These are phyloP conservation scores for Plasmodium vinckei DNA, from an alignment of 169 alveolate genomes.

Conservation along the genomic window DNA sequence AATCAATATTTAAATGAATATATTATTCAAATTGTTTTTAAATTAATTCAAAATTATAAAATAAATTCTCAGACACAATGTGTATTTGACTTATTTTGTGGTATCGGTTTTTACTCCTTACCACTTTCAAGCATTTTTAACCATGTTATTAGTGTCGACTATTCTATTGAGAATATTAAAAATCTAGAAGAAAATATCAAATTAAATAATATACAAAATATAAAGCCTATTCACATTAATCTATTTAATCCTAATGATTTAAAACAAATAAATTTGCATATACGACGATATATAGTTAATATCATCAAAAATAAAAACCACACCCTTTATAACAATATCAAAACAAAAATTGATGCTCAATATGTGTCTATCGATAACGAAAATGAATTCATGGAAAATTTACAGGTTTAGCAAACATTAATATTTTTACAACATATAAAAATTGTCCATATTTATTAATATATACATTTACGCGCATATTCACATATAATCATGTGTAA, in stretches of 20 bases:
- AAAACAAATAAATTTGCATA: conserved; percentile 68
- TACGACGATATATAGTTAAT: conserved; percentile 71
- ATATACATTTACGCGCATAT: not conserved
- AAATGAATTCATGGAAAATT: conserved; percentile 33
- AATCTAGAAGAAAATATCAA: conserved; percentile 73
- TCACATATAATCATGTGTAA: not conserved
- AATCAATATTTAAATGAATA: conserved; percentile 60
- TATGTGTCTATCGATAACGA: conserved; percentile 24
- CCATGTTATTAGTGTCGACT: conserved; percentile 57
- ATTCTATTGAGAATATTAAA: conserved; percentile 73
- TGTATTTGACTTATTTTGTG: conserved; percentile 69
- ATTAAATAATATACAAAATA: conserved; percentile 56
- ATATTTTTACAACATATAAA: not conserved
- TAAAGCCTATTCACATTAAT: conserved; percentile 34
- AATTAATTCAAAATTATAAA: conserved; percentile 56
- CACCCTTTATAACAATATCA: conserved; percentile 14
- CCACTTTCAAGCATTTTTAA: conserved; percentile 41
- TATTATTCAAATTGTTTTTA: conserved; percentile 59
- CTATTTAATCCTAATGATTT: conserved; percentile 56
- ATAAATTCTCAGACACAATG: conserved; percentile 25
- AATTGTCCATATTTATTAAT: not conserved
- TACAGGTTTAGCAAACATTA: conserved; percentile 43
- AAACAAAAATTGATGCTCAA: conserved; percentile 16
- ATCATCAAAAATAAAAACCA: conserved; percentile 22
- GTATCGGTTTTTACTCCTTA: conserved; percentile 74